Percentiles rank a stretch among this genome's conserved stretches.
phyloP scores from a whole-genome alignment of 2,329 filamentous ascomycete genomes.

The Talaromyces sp. region DNA sequence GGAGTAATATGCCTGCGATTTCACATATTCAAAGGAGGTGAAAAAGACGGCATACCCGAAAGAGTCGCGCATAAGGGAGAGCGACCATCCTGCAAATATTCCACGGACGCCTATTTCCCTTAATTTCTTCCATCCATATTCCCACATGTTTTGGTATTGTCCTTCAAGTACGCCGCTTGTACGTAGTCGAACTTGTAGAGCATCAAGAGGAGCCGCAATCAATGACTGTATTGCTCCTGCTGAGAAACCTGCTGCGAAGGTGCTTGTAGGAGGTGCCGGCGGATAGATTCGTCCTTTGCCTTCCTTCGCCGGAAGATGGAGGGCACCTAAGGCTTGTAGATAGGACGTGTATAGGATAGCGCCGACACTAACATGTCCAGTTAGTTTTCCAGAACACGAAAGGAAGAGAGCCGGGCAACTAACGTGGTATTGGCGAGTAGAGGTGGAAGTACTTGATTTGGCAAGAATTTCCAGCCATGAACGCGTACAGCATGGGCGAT shows the following conservation, averaged over 20 bases:
- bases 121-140: conserved; percentile 58
- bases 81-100: conserved; percentile 61
- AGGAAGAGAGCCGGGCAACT: conserved; percentile 19
- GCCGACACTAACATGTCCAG: conserved; percentile 46
- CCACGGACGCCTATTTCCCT: conserved; percentile 59
- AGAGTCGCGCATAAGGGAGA: conserved; percentile 59
- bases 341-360: conserved; percentile 63
- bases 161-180: conserved; percentile 58
- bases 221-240: conserved; percentile 61
- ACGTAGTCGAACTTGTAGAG: conserved; percentile 60
- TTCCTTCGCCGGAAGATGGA: conserved; percentile 58
- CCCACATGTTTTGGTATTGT: conserved; percentile 62
- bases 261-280: conserved; percentile 52
- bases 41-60: conserved; percentile 63
- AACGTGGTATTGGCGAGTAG: conserved; percentile 61
- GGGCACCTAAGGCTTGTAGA: conserved; percentile 55
- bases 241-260: conserved; percentile 58
- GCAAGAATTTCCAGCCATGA: conserved; percentile 64
- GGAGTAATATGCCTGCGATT: conserved; percentile 60
- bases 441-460: conserved; percentile 62
- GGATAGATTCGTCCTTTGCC: conserved; percentile 59
- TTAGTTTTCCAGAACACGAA: not conserved
- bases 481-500: conserved; percentile 58
- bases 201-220: conserved; percentile 61
- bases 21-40: conserved; percentile 61